phyloP scores from a whole-genome alignment of 2,329 filamentous ascomycete species.

The Colletotrichum theobromicola region DNA sequence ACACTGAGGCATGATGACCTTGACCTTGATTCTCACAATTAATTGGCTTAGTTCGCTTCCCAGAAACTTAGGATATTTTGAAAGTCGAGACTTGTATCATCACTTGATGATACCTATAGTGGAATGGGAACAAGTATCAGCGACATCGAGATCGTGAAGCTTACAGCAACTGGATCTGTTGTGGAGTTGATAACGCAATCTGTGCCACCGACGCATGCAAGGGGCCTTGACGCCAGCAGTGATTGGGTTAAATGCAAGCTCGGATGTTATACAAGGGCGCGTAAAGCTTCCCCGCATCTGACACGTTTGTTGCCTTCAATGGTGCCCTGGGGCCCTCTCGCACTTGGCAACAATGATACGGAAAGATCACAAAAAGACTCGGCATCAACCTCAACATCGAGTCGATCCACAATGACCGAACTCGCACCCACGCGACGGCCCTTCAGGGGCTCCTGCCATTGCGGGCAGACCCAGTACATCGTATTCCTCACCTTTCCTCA shows the following conservation, averaged over 20 bases:
- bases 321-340: background rate
- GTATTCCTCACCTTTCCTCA: conserved; percentile 47
- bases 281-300: background rate
- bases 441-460: conserved; percentile 51
- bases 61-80: background rate
- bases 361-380: background rate
- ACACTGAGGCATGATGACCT: background rate
- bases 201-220: background rate
- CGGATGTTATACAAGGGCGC: background rate
- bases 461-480: conserved; percentile 47
- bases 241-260: background rate
- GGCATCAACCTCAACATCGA: background rate
- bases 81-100: too few species aligned
- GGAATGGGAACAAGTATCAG: too few species aligned
- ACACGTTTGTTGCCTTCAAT: background rate
- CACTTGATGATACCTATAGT: too few species aligned
- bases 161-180: background rate
- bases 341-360: background rate
- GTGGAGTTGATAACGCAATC: background rate
- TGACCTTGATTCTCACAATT: background rate
- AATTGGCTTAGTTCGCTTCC: background rate
- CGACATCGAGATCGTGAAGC: background rate
- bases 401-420: background rate
- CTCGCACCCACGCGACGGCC: conserved; percentile 23
- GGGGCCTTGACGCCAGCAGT: background rate